A percentile compares a stretch with the other conserved stretches of the same genome.
These are phyloP conservation scores for Acorus calamus DNA, from an alignment of 106 monocot species.

Conservation along the genomic window DNA sequence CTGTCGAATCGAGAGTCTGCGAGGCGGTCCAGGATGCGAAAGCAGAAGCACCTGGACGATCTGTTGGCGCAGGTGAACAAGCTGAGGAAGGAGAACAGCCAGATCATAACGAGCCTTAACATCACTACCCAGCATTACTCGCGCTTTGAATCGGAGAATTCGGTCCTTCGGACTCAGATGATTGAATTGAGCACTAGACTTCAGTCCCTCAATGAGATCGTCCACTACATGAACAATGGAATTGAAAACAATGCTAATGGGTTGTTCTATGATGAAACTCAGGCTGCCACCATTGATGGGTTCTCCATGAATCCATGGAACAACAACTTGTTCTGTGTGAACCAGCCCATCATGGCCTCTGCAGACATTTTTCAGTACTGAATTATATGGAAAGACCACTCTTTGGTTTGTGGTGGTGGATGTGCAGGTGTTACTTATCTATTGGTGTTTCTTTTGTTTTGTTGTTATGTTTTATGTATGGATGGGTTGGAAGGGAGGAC, in stretches of 20 bases:
- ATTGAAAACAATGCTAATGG: not conserved
- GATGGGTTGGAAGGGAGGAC: too few relatives aligned
- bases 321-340: slow-evolving; percentile 1
- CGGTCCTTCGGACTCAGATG: slow-evolving; percentile 45
- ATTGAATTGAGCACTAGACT: slow-evolving; percentile 44
- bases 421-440: too few relatives aligned
- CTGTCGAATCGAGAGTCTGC: slow-evolving; percentile 78
- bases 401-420: too few relatives aligned
- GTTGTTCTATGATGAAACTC: not conserved
- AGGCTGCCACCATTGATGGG: not conserved
- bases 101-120: slow-evolving; percentile 23
- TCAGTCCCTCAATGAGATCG: slow-evolving; percentile 39
- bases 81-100: slow-evolving; percentile 38
- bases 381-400: too few relatives aligned
- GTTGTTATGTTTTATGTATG: too few relatives aligned
- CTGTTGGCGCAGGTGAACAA: slow-evolving; percentile 31
- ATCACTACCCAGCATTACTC: slow-evolving; percentile 30
- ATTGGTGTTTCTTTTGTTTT: too few relatives aligned
- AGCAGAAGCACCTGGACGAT: slow-evolving; percentile 76
- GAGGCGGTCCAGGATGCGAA: slow-evolving; percentile 56
- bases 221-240: slow-evolving; percentile 18
- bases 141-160: slow-evolving; percentile 39
- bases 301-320: slow-evolving; percentile 20
- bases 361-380: slow-evolving; percentile 30
- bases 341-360: slow-evolving; percentile 33